phyloP scores from a whole-genome alignment of 177 flowering plant species.

The Telopea speciosissima region DNA sequence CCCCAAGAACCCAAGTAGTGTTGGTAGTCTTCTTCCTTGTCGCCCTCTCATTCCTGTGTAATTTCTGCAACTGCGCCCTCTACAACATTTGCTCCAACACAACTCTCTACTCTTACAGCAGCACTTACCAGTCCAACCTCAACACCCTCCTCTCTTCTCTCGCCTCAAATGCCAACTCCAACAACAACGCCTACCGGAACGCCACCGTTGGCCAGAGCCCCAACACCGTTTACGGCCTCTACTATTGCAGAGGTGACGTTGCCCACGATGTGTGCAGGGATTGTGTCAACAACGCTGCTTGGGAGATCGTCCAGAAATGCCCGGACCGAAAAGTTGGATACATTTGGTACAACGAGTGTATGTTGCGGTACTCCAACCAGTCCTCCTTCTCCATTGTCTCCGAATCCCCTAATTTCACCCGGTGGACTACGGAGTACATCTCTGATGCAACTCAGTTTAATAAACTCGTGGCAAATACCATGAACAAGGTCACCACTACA shows the following conservation, averaged over 20 bases:
- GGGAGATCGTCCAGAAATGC: not conserved
- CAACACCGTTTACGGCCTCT: not conserved
- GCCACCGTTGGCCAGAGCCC: not conserved
- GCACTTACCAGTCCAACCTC: conserved; percentile 7
- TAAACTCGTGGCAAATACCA: not conserved
- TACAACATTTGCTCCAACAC: too few relatives aligned
- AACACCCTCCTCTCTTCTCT: conserved; percentile 1
- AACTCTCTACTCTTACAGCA: not conserved
- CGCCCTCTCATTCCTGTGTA: too few relatives aligned
- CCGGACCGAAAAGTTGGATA: not conserved
- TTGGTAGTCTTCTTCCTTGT: too few relatives aligned
- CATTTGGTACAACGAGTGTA: conserved; percentile 3
- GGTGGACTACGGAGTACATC: not conserved
- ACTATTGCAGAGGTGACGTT: not conserved
- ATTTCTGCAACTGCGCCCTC: too few relatives aligned
- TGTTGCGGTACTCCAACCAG: not conserved
- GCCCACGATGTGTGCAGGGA: not conserved
- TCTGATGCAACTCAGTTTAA: not conserved
- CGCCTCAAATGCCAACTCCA: not conserved
- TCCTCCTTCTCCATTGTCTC: not conserved
- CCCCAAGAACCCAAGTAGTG: too few relatives aligned
- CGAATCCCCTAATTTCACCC: not conserved
- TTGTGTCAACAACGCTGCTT: not conserved
- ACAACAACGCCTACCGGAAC: not conserved
- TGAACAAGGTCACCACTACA: not conserved